Conservation (phyloP, 768 basidiomycete genomes). For the Tulasnella sp. region DNA sequence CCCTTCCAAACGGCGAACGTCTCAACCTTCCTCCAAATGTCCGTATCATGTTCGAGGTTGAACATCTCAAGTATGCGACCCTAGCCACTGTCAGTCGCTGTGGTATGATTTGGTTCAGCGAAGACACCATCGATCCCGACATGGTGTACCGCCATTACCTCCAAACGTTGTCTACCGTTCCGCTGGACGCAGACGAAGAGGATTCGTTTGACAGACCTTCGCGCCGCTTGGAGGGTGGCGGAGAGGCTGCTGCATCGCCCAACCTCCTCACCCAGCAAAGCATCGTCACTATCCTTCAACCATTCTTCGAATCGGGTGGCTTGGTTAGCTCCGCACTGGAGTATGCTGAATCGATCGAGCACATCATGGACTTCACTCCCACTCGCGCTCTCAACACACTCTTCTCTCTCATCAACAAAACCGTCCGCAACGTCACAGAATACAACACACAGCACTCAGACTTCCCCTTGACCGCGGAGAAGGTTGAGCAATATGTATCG, state of each 20-base stretch:
- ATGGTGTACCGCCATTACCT: slow-evolving; percentile 95
- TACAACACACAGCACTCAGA: slow-evolving; percentile 95
- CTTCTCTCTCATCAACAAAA: slow-evolving; percentile 97
- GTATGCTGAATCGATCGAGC: slow-evolving; percentile 84
- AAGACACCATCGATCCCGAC: slow-evolving; percentile 85
- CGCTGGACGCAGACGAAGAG: slow-evolving; percentile 90
- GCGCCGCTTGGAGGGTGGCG: slow-evolving; percentile 29
- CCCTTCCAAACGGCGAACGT: slow-evolving; percentile 96
- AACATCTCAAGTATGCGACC: slow-evolving; percentile 95
- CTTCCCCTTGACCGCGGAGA: slow-evolving; percentile 84
- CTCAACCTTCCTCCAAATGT: slow-evolving; percentile 96
- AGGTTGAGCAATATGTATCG: slow-evolving; percentile 86
- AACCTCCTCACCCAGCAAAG: slow-evolving; percentile 76
- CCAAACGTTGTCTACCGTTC: slow-evolving; percentile 67
- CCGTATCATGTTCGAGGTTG: slow-evolving; percentile 99
- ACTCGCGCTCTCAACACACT: slow-evolving; percentile 93
- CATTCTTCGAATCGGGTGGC: slow-evolving; percentile 80
- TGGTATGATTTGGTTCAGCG: slow-evolving; percentile 99
- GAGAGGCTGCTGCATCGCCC: slow-evolving; percentile 59
- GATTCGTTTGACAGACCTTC: slow-evolving; percentile 46
- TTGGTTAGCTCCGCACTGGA: slow-evolving; percentile 77
- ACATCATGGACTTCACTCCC: slow-evolving; percentile 98
- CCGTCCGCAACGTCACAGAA: slow-evolving; percentile 87
- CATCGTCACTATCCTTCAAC: slow-evolving; percentile 72
- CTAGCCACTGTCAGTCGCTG: slow-evolving; percentile 99